These are phyloP conservation scores for Lyophyllum semitale DNA, from an alignment of 768 basidiomycete genomes.

Conservation along the genomic window DNA sequence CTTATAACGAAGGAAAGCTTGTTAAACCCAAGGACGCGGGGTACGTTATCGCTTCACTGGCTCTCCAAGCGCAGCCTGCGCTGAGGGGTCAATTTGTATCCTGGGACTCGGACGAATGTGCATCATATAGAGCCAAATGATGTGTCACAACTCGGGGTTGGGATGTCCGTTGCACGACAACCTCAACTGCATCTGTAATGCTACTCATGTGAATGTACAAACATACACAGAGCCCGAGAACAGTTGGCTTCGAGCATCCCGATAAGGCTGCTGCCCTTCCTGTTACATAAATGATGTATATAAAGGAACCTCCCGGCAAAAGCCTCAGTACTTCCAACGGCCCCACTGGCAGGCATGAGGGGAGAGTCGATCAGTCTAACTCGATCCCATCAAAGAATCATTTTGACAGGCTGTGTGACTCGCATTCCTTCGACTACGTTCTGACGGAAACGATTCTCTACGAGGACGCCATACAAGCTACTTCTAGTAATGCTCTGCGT, in stretches of 20 bases:
- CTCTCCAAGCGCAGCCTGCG: constrained; percentile 60
- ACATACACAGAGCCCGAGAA: background rate
- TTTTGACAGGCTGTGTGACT: no score
- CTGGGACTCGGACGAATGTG: constrained; percentile 77
- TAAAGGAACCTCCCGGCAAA: background rate
- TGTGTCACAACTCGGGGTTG: no score
- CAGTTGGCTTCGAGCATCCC: background rate
- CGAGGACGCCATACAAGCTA: background rate
- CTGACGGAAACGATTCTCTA: background rate
- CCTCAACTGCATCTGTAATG: no score
- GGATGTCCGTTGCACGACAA: no score
- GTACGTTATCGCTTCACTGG: constrained; percentile 76
- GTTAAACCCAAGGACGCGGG: constrained; percentile 76
- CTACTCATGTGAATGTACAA: no score
- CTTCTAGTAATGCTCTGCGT: constrained; percentile 32
- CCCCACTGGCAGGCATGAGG: no score
- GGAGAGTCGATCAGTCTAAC: no score
- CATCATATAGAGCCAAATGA: constrained; percentile 41
- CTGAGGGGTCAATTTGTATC: constrained; percentile 78
- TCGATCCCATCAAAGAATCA: no score
- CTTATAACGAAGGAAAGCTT: constrained; percentile 65
- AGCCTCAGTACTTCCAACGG: no score
- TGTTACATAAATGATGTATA: constrained; percentile 1
- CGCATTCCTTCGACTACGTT: background rate
- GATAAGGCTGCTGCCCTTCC: background rate